Evolutionary conservation across 441 rosid genomes (phyloP), one percentile per base, ranked within the genome.

Genomic region (Gossypium schwendimanii): DNA sequence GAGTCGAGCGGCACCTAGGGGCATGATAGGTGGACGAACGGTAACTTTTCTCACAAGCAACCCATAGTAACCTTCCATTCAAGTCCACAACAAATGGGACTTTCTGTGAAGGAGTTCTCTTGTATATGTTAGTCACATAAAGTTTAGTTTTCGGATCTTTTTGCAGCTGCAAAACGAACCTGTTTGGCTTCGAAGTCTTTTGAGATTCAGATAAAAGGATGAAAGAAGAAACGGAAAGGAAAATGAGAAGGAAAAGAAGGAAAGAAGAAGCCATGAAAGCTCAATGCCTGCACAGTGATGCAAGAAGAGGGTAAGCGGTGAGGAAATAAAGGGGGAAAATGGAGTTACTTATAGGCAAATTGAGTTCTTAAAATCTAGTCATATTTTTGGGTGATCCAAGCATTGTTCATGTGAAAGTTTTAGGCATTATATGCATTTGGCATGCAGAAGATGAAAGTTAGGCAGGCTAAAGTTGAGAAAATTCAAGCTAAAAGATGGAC

Each of bases 1-100:
- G 78, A n/a, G 77, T 64, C 4, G 83, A 78, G 72, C 15, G 70
- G 75, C 77, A 83, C 6, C 21, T 47, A 14, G 82, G 82, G 52
- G 72, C 81, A 0, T 60, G 50, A 76, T 69, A 78, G 2, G 82
- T 65, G 6, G 79, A 73, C 15, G 84, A 78, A 39, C 44, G 24
- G 75, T 83, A 77, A 71, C 26, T 70, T 23, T 41, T 11, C 18
- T 81, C 69, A 8, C 84, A 83, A 24, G 71, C 70, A 18, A 74
- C 79, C 82, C 82, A 78, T 23, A 78, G 21, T 66, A 65, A 60
- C 69, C 59, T 70, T 12, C 84, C 79, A 24, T 80, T 75, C 21
- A 74, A 76, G 73, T 78, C 78, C 15, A 81, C 69, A 39, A 62
- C 73, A 23, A 78, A 70, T 0, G 60, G 63, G 41, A 78, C 21